phyloP scores from a whole-genome alignment of 2,329 filamentous ascomycete species.

The Emmonsiellopsis sp. region DNA sequence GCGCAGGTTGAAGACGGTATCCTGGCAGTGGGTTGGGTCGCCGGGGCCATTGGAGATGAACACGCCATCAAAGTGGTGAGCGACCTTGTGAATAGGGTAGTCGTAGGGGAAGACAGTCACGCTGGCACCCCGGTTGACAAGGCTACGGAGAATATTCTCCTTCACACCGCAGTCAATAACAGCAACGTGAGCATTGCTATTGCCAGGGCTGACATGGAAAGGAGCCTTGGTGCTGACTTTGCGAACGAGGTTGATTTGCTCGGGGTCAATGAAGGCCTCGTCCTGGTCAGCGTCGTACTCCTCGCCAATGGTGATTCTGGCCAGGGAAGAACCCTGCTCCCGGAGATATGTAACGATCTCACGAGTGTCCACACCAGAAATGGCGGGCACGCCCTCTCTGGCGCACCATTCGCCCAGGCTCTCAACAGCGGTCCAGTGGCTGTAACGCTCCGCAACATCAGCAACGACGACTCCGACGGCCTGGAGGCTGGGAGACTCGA shows the following conservation, averaged over 20 bases:
- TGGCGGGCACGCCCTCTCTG: constrained; percentile 88
- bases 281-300: constrained; percentile 98
- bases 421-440: constrained; percentile 98
- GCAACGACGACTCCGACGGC: constrained; percentile 92
- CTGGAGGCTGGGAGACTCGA: constrained; percentile 96
- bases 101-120: constrained; percentile 94
- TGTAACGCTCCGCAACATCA: constrained; percentile 88
- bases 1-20: constrained; percentile 84
- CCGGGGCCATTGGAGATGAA: constrained; percentile 99
- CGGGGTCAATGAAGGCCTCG: constrained; percentile 88
- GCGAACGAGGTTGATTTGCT: constrained; percentile 92
- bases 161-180: constrained; percentile 98
- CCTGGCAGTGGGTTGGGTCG: constrained; percentile 93
- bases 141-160: constrained; percentile 95
- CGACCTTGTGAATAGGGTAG: constrained; percentile 96
- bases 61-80: constrained; percentile 94
- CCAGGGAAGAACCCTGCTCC: constrained; percentile 92
- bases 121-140: constrained; percentile 83
- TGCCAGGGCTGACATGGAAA: constrained; percentile 81
- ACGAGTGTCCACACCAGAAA: constrained; percentile 93
- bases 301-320: constrained; percentile 87
- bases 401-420: constrained; percentile 90
- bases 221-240: constrained; percentile 96
- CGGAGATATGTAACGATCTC: constrained; percentile 92
- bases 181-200: constrained; percentile 81